Evolutionary conservation across 2,329 filamentous ascomycete species (phyloP).

Genomic region (Monosporascus sp.): DNA sequence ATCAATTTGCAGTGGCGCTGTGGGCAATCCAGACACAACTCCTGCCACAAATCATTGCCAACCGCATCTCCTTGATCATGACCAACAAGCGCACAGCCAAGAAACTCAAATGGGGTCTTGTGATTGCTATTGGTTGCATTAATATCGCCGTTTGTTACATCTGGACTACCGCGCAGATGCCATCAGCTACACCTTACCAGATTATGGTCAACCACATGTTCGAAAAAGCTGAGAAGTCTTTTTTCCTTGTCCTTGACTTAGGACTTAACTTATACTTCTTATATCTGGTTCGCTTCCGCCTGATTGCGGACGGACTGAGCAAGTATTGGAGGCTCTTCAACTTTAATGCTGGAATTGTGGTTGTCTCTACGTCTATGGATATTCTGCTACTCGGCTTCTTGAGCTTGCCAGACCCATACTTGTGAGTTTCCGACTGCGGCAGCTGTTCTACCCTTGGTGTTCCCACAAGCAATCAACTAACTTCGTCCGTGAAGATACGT

Average conservation of each 20-base stretch:
- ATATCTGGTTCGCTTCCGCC: background rate
- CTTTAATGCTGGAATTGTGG: background rate
- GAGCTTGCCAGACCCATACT: background rate
- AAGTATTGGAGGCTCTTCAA: background rate
- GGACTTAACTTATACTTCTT: background rate
- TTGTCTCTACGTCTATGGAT: background rate
- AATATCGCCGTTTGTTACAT: conserved; percentile 35
- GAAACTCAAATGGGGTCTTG: conserved; percentile 31
- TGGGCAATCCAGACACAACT: conserved; percentile 30
- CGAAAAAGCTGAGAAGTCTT: background rate
- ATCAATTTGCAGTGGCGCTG: background rate
- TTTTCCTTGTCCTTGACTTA: background rate
- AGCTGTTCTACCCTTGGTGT: background rate
- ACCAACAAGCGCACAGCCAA: conserved; percentile 27
- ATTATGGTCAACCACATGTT: background rate
- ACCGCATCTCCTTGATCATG: conserved; percentile 37
- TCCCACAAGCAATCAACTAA: background rate
- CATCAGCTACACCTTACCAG: background rate
- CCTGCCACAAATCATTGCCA: conserved; percentile 39
- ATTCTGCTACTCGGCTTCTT: background rate
- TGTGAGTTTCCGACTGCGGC: background rate
- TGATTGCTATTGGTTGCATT: conserved; percentile 27
- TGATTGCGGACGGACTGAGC: background rate
- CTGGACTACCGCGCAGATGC: conserved; percentile 31
- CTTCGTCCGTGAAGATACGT: conserved; percentile 11